Base-by-base conservation (phyloP, 768 basidiomycete genomes). In the Saitozyma sp. region DNA sequence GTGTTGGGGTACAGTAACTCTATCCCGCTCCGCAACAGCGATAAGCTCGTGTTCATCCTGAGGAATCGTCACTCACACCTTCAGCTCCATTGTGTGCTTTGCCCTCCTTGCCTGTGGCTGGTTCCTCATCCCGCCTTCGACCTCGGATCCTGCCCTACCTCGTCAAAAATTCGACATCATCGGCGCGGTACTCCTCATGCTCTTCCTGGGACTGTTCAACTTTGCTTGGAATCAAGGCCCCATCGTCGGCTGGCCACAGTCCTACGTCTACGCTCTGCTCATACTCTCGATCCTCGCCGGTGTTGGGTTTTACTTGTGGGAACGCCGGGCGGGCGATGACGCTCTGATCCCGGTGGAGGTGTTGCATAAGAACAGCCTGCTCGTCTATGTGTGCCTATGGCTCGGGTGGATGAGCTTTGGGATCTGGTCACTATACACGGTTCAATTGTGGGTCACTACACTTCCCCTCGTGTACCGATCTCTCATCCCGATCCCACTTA, bases 161-260 rank as follows among this genome's bases (percentile, higher is more conserved):
- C 41, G 20, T 48, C 50, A 37, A 46, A 9, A 41, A 29, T 62
- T 71, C 58, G 73, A 74, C 55, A 55, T 64, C 39, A 43, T 65
- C 53, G 73, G 73, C 6, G 50, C 66, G 9, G 9, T 66, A n/a
- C 59, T 69, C 10, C 67, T 71, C 13, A 54, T 66, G 14, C n/a
- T 59, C 54, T 57, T 62, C 9, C 59, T 74, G 50, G 67, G 68
- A 10, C 58, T 74, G 8, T 66, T 74, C 70, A 71, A 74, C 50
- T 74, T 74, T 49, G 62, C 66, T 0, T 74, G 67, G 67, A 74
- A 74, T 50, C 70, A 74, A 61, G 63, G 62, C 19, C 53, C 70
- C 7, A 53, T 69, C 13, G 63, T 63, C 3, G 73, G 70, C 6
- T 74, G 73, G 73, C 50, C 55, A 38, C 56, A 57, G 37, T 52